phyloP scores from a whole-genome alignment of 306 rosid genomes.

The Vigna unguiculata region DNA sequence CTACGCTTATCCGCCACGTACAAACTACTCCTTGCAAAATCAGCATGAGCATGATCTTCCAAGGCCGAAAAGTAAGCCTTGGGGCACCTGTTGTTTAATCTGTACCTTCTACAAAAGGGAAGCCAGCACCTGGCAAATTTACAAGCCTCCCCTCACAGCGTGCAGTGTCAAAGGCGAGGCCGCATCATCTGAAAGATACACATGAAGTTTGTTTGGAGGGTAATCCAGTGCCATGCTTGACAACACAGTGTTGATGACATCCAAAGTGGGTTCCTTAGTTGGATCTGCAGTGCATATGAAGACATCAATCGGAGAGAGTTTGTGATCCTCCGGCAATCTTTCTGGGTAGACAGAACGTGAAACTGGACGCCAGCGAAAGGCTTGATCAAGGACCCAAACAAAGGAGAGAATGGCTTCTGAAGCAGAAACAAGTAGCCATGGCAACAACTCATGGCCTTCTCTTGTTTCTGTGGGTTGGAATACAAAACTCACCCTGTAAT shows the following conservation, averaged over 20 bases:
- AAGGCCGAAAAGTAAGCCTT: slow-evolving; percentile 61
- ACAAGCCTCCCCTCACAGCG: slow-evolving; percentile 56
- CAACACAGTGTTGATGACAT: slow-evolving; percentile 75
- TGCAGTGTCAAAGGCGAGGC: slow-evolving; percentile 57
- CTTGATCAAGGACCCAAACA: slow-evolving; percentile 69
- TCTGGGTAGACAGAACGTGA: slow-evolving; percentile 56
- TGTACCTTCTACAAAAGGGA: slow-evolving; percentile 64
- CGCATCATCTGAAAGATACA: slow-evolving; percentile 78
- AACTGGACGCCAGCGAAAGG: slow-evolving; percentile 64
- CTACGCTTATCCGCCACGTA: slow-evolving; percentile 49
- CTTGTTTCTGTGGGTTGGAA: slow-evolving; percentile 42
- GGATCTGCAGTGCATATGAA: slow-evolving; percentile 78
- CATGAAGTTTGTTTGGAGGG: slow-evolving; percentile 68
- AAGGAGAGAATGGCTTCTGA: slow-evolving; percentile 72
- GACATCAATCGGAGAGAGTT: slow-evolving; percentile 68
- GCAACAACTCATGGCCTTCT: slow-evolving; percentile 35
- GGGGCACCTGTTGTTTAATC: slow-evolving; percentile 60
- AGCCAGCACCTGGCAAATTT: slow-evolving; percentile 73
- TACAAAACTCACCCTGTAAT: slow-evolving; percentile 55
- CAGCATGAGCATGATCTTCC: slow-evolving; percentile 39
- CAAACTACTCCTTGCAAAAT: slow-evolving; percentile 35
- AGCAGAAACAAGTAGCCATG: slow-evolving; percentile 62
- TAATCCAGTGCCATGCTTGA: slow-evolving; percentile 79
- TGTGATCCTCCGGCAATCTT: slow-evolving; percentile 61
- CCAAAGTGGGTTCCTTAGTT: slow-evolving; percentile 67